Evolutionary conservation across 1,139 yeast species (phyloP).

Genomic region (Pichia sp.): DNA sequence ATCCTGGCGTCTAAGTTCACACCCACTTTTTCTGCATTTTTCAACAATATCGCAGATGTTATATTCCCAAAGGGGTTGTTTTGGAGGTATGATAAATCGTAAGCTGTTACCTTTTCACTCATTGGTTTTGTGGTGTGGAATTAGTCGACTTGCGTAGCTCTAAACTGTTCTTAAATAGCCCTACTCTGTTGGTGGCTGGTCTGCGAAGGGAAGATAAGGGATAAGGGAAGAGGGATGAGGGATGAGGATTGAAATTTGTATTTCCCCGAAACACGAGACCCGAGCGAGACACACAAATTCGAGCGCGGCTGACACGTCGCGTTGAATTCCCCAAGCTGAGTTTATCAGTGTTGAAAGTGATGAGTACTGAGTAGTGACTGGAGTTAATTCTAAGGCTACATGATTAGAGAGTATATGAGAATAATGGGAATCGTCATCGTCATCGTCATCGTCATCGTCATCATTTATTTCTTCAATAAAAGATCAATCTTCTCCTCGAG

Average conservation of each 20-base stretch:
- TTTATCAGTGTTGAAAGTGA: too few relatives aligned
- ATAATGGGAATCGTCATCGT: too few relatives aligned
- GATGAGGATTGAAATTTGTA: not conserved
- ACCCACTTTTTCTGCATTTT: constrained; percentile 7
- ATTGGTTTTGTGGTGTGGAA: not conserved
- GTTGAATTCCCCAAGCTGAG: not conserved
- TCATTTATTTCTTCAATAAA: constrained; percentile 19
- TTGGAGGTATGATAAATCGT: constrained; percentile 13
- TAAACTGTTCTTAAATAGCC: too few relatives aligned
- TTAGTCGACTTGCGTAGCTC: not conserved
- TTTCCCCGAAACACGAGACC: not conserved
- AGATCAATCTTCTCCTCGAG: constrained; percentile 39
- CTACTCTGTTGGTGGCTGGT: too few relatives aligned
- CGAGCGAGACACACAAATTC: not conserved
- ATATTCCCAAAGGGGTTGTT: constrained; percentile 22
- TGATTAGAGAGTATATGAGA: not conserved
- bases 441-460: too few relatives aligned
- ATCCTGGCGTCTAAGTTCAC: not conserved
- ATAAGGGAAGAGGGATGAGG: not conserved
- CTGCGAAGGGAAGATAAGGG: too few relatives aligned
- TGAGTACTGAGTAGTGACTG: not conserved
- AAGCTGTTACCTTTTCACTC: constrained; percentile 17
- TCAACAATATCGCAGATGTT: constrained; percentile 16
- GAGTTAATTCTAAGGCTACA: not conserved
- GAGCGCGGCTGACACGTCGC: not conserved